phyloP scores from a whole-genome alignment of 257 asterid species.

The Penstemon davidsonii region DNA sequence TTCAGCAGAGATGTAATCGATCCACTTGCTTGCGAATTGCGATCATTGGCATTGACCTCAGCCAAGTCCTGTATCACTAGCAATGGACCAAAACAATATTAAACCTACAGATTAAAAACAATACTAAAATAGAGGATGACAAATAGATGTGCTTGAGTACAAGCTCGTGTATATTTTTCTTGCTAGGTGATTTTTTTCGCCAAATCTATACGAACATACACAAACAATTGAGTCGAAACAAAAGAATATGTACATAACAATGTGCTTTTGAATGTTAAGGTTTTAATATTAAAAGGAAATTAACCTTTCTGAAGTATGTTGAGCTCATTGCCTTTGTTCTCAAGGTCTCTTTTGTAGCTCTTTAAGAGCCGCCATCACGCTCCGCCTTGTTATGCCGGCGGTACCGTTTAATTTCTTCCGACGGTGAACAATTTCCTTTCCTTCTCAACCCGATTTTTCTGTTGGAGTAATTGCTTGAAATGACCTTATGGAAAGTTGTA shows the following conservation, averaged over 20 bases:
- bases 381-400: slow-evolving; percentile 28
- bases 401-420: slow-evolving; percentile 15
- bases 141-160: slow-evolving; percentile 61
- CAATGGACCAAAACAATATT: slow-evolving; percentile 58
- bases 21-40: slow-evolving; percentile 47
- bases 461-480: too few relatives aligned
- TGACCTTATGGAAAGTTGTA: too few relatives aligned
- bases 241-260: not conserved
- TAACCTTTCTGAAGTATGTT: slow-evolving; percentile 71
- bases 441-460: not conserved
- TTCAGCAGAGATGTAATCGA: slow-evolving; percentile 85
- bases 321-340: slow-evolving; percentile 81
- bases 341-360: slow-evolving; percentile 77
- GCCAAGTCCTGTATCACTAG: slow-evolving; percentile 93
- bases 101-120: slow-evolving; percentile 5
- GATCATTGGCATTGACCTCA: slow-evolving; percentile 88
- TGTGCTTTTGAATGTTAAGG: slow-evolving; percentile 29
- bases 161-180: slow-evolving; percentile 88
- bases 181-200: slow-evolving; percentile 75
- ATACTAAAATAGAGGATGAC: not conserved
- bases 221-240: slow-evolving; percentile 9
- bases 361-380: slow-evolving; percentile 46
- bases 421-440: not conserved
- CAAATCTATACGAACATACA: slow-evolving; percentile 40
- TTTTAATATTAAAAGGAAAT: slow-evolving; percentile 15